These are phyloP conservation scores for Cephalotrichum gorgonifer DNA, from an alignment of 2,329 filamentous ascomycete species.

Conservation along the genomic window DNA sequence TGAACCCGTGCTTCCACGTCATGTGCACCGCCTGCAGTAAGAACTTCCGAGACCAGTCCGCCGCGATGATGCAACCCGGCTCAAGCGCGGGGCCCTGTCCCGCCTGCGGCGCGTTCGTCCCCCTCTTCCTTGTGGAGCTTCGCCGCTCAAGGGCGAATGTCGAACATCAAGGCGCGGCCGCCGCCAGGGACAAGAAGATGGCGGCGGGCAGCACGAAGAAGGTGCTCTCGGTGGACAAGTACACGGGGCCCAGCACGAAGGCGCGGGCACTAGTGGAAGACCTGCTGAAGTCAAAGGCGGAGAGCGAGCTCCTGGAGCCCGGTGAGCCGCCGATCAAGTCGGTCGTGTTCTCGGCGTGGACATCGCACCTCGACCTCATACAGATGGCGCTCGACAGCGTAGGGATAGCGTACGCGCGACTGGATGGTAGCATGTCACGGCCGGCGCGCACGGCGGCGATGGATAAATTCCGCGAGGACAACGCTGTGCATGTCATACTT, in stretches of 20 bases:
- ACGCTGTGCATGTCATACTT: slow-evolving; percentile 65
- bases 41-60: slow-evolving; percentile 43
- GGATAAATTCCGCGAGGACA: slow-evolving; percentile 65
- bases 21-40: slow-evolving; percentile 67
- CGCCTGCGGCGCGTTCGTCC: slow-evolving; percentile 55
- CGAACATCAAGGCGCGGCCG: slow-evolving; percentile 38
- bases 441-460: slow-evolving; percentile 64
- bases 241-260: slow-evolving; percentile 85
- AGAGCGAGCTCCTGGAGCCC: slow-evolving; percentile 48
- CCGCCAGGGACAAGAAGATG: slow-evolving; percentile 24
- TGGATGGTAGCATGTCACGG: slow-evolving; percentile 84
- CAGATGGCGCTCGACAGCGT: slow-evolving; percentile 64
- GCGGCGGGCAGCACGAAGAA: slow-evolving; percentile 13
- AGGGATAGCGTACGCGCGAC: slow-evolving; percentile 61
- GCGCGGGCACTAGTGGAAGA: slow-evolving; percentile 73
- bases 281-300: slow-evolving; percentile 52
- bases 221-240: slow-evolving; percentile 37
- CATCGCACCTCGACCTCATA: slow-evolving; percentile 85
- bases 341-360: slow-evolving; percentile 95
- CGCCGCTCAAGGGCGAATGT: slow-evolving; percentile 48
- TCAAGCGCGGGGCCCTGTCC: slow-evolving; percentile 47
- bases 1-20: slow-evolving; percentile 82
- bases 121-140: slow-evolving; percentile 57
- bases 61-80: slow-evolving; percentile 22
- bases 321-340: slow-evolving; percentile 74